A percentile compares a stretch with the other conserved stretches of the same genome.
phyloP scores from a whole-genome alignment of 108 stramenopile species.

The Hondaea fermentalgiana region DNA sequence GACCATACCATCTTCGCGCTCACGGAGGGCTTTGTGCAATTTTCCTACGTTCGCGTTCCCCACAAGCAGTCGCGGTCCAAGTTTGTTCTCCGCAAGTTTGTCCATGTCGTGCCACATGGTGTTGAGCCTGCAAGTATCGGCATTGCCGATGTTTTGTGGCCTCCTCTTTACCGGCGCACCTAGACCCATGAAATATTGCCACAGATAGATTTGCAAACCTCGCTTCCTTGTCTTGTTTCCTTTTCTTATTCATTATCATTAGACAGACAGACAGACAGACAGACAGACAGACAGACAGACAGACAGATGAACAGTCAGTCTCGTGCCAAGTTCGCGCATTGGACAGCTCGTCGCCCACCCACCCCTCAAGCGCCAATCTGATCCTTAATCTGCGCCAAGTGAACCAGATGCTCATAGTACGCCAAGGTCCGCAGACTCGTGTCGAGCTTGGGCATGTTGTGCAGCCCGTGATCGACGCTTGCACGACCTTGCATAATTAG shows the following conservation, averaged over 20 bases:
- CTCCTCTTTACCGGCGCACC: not conserved
- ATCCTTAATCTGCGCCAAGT: not conserved
- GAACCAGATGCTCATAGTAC: not conserved
- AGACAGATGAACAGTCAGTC: not conserved
- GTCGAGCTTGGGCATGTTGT: not conserved
- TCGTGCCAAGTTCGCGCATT: not conserved
- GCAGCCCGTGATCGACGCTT: not conserved
- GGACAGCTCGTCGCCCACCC: not conserved
- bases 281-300: too few relatives aligned
- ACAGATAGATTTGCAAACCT: not conserved
- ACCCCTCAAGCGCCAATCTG: not conserved
- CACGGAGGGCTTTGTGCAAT: slow-evolving; percentile 61
- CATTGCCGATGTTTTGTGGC: not conserved
- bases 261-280: too few relatives aligned
- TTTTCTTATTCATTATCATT: not conserved
- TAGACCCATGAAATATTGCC: too few relatives aligned
- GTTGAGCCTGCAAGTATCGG: not conserved
- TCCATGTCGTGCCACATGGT: not conserved
- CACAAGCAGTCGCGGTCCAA: slow-evolving; percentile 13
- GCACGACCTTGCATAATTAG: not conserved
- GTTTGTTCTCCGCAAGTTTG: not conserved
- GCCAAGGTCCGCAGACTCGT: not conserved
- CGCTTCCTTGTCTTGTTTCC: not conserved
- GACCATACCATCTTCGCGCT: slow-evolving; percentile 89
- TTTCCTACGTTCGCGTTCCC: slow-evolving; percentile 33